Evolutionary conservation across 1,284 basidiomycete genomes (phyloP).

Genomic region (Gymnopus androsaceus): DNA sequence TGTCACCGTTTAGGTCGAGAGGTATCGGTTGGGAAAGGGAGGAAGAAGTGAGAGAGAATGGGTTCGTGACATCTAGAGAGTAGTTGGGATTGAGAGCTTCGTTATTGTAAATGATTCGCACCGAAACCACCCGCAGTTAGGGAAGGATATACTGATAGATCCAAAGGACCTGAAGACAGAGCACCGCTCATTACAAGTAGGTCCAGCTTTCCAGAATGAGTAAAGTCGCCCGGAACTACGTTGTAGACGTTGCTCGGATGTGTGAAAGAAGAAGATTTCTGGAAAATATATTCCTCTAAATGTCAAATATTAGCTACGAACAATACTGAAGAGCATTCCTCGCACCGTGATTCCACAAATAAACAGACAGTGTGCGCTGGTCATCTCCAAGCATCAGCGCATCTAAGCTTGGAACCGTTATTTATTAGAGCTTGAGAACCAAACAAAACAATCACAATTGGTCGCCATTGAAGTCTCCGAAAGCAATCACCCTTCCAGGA

Average conservation of each 20-base stretch:
- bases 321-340: neutral
- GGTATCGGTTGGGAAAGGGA: slow-evolving; percentile 80
- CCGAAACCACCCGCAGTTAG: slow-evolving; percentile 67
- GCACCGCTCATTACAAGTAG: slow-evolving; percentile 82
- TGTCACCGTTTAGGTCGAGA: slow-evolving; percentile 84
- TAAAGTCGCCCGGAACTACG: slow-evolving; percentile 90
- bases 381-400: slow-evolving; percentile 74
- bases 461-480: slow-evolving; percentile 95
- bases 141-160: slow-evolving; percentile 71
- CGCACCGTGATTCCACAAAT: slow-evolving; percentile 85
- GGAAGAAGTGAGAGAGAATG: slow-evolving; percentile 64
- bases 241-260: slow-evolving; percentile 67
- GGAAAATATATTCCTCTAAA: slow-evolving; percentile 64
- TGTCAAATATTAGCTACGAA: neutral
- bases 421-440: slow-evolving; percentile 6
- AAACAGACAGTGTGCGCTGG: slow-evolving; percentile 73
- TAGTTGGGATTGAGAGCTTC: neutral
- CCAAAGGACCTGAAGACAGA: slow-evolving; percentile 47
- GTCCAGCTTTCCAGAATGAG: slow-evolving; percentile 90
- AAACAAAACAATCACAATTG: slow-evolving; percentile 64
- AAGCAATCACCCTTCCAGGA: slow-evolving; percentile 79
- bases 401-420: slow-evolving; percentile 64
- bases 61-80: slow-evolving; percentile 38
- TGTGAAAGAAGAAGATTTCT: slow-evolving; percentile 53
- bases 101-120: slow-evolving; percentile 42